phyloP scores from a whole-genome alignment of 176 grass and related monocot species.

The Carex littledalei region DNA sequence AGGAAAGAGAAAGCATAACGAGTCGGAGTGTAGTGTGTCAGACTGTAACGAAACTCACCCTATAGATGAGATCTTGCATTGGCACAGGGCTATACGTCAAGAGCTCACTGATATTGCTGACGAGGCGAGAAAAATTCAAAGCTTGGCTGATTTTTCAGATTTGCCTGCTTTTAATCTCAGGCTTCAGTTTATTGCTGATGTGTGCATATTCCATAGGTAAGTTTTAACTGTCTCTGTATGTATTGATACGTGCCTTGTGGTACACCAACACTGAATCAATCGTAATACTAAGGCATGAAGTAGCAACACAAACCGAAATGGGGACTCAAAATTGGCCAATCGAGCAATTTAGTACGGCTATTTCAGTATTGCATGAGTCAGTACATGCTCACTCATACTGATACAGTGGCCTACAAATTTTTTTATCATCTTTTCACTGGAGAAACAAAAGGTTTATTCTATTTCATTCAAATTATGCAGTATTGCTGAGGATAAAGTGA shows the following conservation, averaged over 20 bases:
- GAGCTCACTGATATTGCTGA: slow-evolving; percentile 80
- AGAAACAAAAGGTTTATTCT: background rate
- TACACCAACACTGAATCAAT: slow-evolving; percentile 13
- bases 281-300: slow-evolving; percentile 7
- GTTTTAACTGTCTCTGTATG: background rate
- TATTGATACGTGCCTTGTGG: background rate
- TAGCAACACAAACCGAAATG: background rate
- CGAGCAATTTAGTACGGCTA: background rate
- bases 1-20: slow-evolving; percentile 43
- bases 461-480: slow-evolving; percentile 35
- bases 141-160: slow-evolving; percentile 82
- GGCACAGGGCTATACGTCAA: slow-evolving; percentile 90
- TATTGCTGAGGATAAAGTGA: slow-evolving; percentile 88
- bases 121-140: slow-evolving; percentile 74
- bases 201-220: slow-evolving; percentile 97
- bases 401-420: background rate
- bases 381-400: background rate
- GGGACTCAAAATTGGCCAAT: background rate
- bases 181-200: slow-evolving; percentile 95
- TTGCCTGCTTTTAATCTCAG: slow-evolving; percentile 74
- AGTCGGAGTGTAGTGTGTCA: slow-evolving; percentile 25
- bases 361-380: background rate
- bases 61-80: slow-evolving; percentile 94
- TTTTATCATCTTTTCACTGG: background rate
- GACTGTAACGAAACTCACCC: slow-evolving; percentile 37